Evolutionary conservation across 2,329 filamentous ascomycete species (phyloP).

Genomic region (Ceratocystis cubensis): DNA sequence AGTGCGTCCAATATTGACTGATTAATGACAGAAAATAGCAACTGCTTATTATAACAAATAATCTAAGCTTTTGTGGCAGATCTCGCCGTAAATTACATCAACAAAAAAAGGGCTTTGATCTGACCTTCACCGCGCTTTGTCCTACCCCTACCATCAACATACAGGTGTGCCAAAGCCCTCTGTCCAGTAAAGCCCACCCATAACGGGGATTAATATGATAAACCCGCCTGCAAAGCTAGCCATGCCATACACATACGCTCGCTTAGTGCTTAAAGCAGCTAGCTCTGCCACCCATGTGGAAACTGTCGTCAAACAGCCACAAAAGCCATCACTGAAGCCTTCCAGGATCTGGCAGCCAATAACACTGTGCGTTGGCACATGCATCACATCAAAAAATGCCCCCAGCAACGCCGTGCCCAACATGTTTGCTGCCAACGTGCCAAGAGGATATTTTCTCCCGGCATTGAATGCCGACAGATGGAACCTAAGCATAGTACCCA

Average conservation of each 20-base stretch:
- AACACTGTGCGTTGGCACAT: conserved; percentile 41
- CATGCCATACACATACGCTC: conserved; percentile 55
- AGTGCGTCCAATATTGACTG: too few relatives aligned
- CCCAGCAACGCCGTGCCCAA: conserved; percentile 62
- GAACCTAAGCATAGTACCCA: conserved; percentile 65
- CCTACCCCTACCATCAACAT: conserved; percentile 26
- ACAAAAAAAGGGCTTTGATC: not conserved
- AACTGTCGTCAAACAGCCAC: conserved; percentile 52
- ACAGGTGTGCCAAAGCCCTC: conserved; percentile 37
- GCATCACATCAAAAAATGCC: conserved; percentile 68
- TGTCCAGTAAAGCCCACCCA: conserved; percentile 65
- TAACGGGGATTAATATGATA: conserved; percentile 51
- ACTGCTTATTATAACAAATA: too few relatives aligned
- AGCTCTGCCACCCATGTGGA: conserved; percentile 56
- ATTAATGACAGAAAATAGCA: too few relatives aligned
- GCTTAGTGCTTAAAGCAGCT: conserved; percentile 37
- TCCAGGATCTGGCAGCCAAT: conserved; percentile 56
- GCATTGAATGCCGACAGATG: conserved; percentile 64
- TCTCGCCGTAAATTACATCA: too few relatives aligned
- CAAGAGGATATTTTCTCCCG: conserved; percentile 60
- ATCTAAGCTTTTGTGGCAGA: too few relatives aligned
- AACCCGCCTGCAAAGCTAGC: conserved; percentile 49
- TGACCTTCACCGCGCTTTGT: not conserved
- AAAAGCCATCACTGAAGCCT: conserved; percentile 55
- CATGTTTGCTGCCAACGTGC: conserved; percentile 75